Evolutionary conservation across 192 early-diverging fungal species (phyloP), one percentile per base, ranked within the genome.

Genomic region (Coemansia sp.): DNA sequence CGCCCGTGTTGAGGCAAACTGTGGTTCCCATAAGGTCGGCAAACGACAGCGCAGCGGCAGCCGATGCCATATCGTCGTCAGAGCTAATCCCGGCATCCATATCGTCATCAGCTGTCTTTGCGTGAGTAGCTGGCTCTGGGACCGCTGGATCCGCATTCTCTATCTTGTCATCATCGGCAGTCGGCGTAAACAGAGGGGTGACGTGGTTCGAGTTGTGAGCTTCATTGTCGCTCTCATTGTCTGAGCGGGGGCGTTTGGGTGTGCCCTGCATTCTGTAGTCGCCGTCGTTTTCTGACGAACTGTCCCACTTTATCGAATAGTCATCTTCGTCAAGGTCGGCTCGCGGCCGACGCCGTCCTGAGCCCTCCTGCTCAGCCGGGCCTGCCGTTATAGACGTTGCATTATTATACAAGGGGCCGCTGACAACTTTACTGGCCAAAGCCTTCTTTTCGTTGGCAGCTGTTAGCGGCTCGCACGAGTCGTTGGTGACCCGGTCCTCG

Each of bases 201-300:
- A 37, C 29, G 5, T 5, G 55, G 21, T 8, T 23, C 6, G 56
- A 47, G 24, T 48, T 29, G 24, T 43, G 60, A 9, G 48, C 15
- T 21, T 73, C 76, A 27, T 60, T 54, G 19, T 79, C 76, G 52
- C 66, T 69, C 9, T 52, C 76, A 37, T 66, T 67, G 53, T 79
- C 71, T 2, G 76, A 79, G 21, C 67, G 62, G 10, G 71, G 64
- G 23, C 76, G 76, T 62, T 79, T 79, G 10, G 76, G 65, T 5
- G 71, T 70, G 0, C 56, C 67, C 5, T 50, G 71, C 53, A 53
- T 39, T 0, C n/a, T 59, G 22, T n/a, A 27, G 11, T 54, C 56
- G 0, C 47, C 52, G 14, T 53, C 67, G 10, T 58, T 62, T 19
- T 70, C 67, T 17, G 67, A 62, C 5, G 41, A 32, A 52, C 62